Conservation (phyloP, 768 basidiomycete species). For the Flagelloscypha sp. region DNA sequence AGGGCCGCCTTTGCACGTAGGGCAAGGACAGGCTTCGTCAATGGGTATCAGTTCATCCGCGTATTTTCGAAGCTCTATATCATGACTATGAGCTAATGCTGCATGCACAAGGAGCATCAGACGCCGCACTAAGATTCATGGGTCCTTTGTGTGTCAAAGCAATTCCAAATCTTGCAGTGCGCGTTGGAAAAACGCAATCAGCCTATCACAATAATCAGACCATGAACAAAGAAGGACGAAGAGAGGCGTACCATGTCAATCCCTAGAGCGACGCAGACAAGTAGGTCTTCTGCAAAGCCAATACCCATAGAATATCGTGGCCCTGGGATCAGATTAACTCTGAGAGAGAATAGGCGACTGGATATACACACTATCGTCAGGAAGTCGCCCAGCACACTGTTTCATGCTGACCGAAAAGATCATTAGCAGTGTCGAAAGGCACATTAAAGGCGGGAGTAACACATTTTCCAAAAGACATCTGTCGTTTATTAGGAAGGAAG, state of each 20-base stretch:
- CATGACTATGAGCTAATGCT: not conserved
- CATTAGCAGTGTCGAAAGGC: too few species aligned
- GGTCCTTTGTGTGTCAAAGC: slow-evolving; percentile 79
- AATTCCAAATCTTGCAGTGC: slow-evolving; percentile 87
- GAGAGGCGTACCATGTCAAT: slow-evolving; percentile 68
- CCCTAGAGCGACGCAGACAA: slow-evolving; percentile 88
- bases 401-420: slow-evolving; percentile 75
- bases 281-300: slow-evolving; percentile 86
- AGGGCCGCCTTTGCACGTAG: slow-evolving; percentile 63
- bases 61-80: slow-evolving; percentile 59
- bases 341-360: slow-evolving; percentile 1
- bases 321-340: slow-evolving; percentile 33
- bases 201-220: slow-evolving; percentile 38
- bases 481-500: not conserved
- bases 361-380: slow-evolving; percentile 56
- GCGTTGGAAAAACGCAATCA: slow-evolving; percentile 89
- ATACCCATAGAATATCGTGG: slow-evolving; percentile 91
- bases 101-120: not conserved
- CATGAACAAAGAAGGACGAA: slow-evolving; percentile 1
- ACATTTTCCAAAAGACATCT: slow-evolving; percentile 88
- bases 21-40: slow-evolving; percentile 74
- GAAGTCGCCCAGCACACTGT: slow-evolving; percentile 73
- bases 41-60: slow-evolving; percentile 63
- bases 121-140: slow-evolving; percentile 63
- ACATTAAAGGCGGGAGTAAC: slow-evolving; percentile 20